Base-by-base conservation (phyloP, 2,329 filamentous ascomycete genomes). In the Chaetomiaceae sp. region DNA sequence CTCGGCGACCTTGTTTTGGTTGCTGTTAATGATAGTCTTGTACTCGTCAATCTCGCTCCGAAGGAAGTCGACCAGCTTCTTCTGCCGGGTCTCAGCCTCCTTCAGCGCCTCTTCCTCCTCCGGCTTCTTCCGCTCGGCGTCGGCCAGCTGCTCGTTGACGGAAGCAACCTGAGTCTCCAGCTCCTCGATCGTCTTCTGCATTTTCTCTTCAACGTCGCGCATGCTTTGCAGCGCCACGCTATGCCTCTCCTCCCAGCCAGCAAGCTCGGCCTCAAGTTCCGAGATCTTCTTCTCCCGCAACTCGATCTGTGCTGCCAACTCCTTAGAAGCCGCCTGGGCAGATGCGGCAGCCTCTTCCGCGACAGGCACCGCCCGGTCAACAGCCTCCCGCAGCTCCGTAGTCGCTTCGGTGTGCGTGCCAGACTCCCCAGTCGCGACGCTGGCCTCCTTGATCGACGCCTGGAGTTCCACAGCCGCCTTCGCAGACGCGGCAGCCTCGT, bases 41-140 rank as follows among this genome's bases (percentile, higher is more conserved):
- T 95, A 89, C 60, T 88, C 82, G 42, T 90, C 81, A 43, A 96
- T 83, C 61, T 95, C 84, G 49, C 68, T 74, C 52, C 86, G 84
- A 34, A 96, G 67, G 36, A 72, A 72, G 29, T 72, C 68, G 27
- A 86, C 68, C 38, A 83, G 68, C 29, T 76, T 72, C 48, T 83
- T 69, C 50, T 87, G 80, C 60, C 76, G 74, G 33, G 65, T 64
- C 29, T 75, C 67, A 2, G 65, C 68, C 49, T 79, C 75, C 45
- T 65, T 66, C 24, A 74, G 68, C 19, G 77, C 63, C 15, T 45
- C 42, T 11, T 54, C 47, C 3, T 50, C 52, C 37, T 53, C 43
- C 3, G 45, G 52, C 38, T 55, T 45, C 27, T 52, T 52, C 40
- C 46, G 63, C 2, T 69, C 66, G 6, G 66, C 66, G 12, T 64